These are phyloP conservation scores for Russula earlei DNA, from an alignment of 768 basidiomycete genomes.

Conservation along the genomic window DNA sequence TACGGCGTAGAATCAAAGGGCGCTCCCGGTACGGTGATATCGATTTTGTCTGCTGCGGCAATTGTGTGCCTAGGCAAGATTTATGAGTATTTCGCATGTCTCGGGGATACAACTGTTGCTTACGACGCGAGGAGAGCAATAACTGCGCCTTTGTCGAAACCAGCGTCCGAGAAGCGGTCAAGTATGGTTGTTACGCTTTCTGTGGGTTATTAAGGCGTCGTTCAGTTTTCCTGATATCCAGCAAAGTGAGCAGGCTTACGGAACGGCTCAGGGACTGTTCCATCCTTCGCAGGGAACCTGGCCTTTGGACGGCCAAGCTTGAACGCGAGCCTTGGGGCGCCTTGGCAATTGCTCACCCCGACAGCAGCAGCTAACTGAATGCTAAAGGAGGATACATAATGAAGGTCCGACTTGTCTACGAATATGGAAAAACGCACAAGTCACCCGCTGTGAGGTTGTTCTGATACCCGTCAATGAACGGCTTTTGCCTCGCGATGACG, in stretches of 20 bases:
- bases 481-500: constrained; percentile 23
- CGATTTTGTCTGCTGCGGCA: constrained; percentile 20
- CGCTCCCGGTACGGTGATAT: constrained; percentile 26
- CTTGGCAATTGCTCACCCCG: constrained; percentile 29
- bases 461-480: constrained; percentile 27
- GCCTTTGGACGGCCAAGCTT: constrained; percentile 27
- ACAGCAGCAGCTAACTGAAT: constrained; percentile 30
- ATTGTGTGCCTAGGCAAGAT: constrained; percentile 17
- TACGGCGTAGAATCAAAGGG: constrained; percentile 27
- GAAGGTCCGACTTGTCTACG: not conserved
- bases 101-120: not conserved
- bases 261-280: constrained; percentile 30
- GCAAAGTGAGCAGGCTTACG: not conserved
- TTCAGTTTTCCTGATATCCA: not conserved
- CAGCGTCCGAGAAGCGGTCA: constrained; percentile 29
- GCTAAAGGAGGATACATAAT: constrained; percentile 12
- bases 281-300: constrained; percentile 24
- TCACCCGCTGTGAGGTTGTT: constrained; percentile 34
- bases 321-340: constrained; percentile 28
- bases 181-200: constrained; percentile 23
- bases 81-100: constrained; percentile 15
- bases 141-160: constrained; percentile 27
- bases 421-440: constrained; percentile 30
- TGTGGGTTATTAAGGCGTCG: not conserved
- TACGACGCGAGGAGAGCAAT: constrained; percentile 31